Percentiles rank a stretch among this genome's conserved stretches.
These are phyloP conservation scores for Suhomyces sp. DNA, from an alignment of 805 yeast species.

Conservation along the genomic window DNA sequence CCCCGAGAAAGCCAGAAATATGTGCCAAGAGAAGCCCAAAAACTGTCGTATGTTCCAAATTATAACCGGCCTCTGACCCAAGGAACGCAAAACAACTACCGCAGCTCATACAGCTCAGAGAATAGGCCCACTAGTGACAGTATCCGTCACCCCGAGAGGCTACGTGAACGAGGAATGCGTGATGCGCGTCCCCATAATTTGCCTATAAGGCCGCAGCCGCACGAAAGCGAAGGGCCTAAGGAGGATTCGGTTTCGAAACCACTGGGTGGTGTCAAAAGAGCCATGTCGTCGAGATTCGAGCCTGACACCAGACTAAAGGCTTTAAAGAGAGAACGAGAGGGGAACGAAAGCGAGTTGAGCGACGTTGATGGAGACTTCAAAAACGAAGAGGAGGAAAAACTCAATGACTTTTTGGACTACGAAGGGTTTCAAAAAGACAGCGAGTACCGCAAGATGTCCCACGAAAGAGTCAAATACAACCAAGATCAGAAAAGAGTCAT, in stretches of 20 bases:
- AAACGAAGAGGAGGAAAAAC: conserved; percentile 10
- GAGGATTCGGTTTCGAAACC: background rate
- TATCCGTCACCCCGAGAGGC: background rate
- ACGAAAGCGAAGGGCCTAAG: background rate
- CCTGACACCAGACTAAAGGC: conserved; percentile 2
- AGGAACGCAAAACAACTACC: background rate
- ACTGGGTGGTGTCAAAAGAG: background rate
- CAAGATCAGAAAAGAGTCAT: conserved; percentile 3
- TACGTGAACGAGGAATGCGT: background rate
- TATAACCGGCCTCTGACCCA: background rate
- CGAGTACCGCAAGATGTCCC: conserved; percentile 5
- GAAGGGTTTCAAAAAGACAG: conserved; percentile 9
- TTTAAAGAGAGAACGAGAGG: conserved; percentile 1
- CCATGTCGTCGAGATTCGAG: background rate
- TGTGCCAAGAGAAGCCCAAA: background rate
- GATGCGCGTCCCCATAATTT: background rate
- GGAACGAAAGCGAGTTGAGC: conserved; percentile 23
- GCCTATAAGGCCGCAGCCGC: background rate
- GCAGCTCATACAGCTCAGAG: background rate
- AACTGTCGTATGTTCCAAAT: background rate
- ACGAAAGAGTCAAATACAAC: conserved; percentile 3
- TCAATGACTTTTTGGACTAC: conserved; percentile 9
- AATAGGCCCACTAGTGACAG: background rate
- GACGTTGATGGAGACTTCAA: conserved; percentile 22
- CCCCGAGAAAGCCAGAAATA: background rate